Evolutionary conservation across 2,329 filamentous ascomycete genomes (phyloP), one percentile per base, ranked within the genome.

Genomic region (Epicoccum sorghinum): DNA sequence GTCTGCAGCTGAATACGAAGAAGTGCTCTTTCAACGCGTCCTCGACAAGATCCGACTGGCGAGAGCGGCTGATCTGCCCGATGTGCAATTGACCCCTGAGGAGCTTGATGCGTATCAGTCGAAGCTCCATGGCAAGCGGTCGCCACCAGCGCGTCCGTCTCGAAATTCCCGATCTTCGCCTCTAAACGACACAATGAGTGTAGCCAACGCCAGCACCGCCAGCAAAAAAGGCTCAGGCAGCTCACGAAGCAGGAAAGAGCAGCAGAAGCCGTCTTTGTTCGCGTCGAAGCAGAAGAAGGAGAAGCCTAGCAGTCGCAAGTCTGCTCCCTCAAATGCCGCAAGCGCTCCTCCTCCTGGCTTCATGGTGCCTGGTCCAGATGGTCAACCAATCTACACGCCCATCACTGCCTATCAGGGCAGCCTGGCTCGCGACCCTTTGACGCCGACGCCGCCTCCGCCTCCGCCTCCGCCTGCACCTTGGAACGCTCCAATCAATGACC

Each of bases 51-150:
- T 97, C 69, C 85, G 87, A 60, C 84, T 86, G 61, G 91, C 93
- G 13, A 87, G 90, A 71, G 85, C 85, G 59, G 86, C 86, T 67
- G 92, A 92, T 59, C 89, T 88, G 73, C 80, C 83, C 39, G 90
- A 96, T 52, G 90, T 97, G 51, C 89, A 88, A 71, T 82, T 98
- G 59, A 91, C 84, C 64, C 84, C 87, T 67, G 86, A 89, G 48
- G 93, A 97, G 74, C 80, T 96, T 64, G 89, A 88, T 58, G 92
- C 91, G 41, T 81, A 96, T 63, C 89, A 93, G 70, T 84, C 86
- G 59, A 81, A 83, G 66, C 78, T 83, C 58, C 84, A 86, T 71
- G 84, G 87, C 14, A 50, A 62, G 49, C 64, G 59, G 51, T 60
- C 62, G 58, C 60, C 66, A 59, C 59, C 67, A 68, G 66, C 59